Conservation (phyloP, 805 yeast species). For the Candida suzukii region DNA sequence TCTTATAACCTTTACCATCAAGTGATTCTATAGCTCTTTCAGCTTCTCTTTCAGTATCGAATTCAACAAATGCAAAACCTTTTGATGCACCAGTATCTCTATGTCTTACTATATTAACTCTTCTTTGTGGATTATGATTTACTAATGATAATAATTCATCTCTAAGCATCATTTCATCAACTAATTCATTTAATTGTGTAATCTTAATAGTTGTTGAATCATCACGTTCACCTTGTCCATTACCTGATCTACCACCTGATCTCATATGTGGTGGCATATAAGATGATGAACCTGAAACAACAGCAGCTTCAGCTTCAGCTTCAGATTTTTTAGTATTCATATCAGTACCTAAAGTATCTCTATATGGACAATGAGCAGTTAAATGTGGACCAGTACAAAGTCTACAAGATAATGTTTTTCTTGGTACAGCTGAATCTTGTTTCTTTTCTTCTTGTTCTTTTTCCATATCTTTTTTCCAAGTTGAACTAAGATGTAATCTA, state of each 20-base stretch:
- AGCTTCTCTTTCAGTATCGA: constrained; percentile 61
- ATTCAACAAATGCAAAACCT: constrained; percentile 93
- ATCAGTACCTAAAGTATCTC: constrained; percentile 66
- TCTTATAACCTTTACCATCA: constrained; percentile 90
- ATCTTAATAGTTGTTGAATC: constrained; percentile 85
- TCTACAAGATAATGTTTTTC: constrained; percentile 62
- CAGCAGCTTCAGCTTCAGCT: constrained; percentile 8
- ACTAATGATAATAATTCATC: constrained; percentile 69
- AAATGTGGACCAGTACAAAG: constrained; percentile 91
- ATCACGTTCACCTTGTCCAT: constrained; percentile 51
- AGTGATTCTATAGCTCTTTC: constrained; percentile 67
- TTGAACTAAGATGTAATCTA: constrained; percentile 62
- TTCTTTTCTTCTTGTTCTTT: constrained; percentile 53
- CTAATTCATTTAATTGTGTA: constrained; percentile 81
- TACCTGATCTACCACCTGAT: constrained; percentile 16
- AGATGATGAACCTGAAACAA: constrained; percentile 23
- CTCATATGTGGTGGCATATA: constrained; percentile 64
- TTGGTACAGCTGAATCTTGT: constrained; percentile 50
- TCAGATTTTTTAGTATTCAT: constrained; percentile 13
- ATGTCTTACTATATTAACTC: constrained; percentile 81
- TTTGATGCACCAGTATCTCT: constrained; percentile 90
- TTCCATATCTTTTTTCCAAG: constrained; percentile 74
- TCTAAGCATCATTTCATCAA: constrained; percentile 75
- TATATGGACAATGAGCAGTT: constrained; percentile 93
- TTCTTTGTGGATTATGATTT: constrained; percentile 54